Base-by-base conservation (phyloP, 768 basidiomycete genomes). In the Podaxis pistillaris region DNA sequence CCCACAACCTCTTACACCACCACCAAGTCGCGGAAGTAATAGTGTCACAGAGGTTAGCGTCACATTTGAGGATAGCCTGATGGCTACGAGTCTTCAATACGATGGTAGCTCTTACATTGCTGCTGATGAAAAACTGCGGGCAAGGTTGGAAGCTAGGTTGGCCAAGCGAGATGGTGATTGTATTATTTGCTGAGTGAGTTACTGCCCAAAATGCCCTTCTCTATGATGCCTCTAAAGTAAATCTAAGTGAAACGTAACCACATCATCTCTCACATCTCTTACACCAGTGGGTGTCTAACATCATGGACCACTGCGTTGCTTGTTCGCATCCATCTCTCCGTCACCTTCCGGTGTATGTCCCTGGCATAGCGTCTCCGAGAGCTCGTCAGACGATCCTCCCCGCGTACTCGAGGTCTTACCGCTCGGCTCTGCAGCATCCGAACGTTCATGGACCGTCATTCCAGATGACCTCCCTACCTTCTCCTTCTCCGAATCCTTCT, bases 161-260 rank as follows among this genome's bases (percentile, higher is more conserved):
- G 73, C 66, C 15, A 78, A 74, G 57, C 72, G 71, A 15, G 80
- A 82, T 12, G 61, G 71, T 17, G 81, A 82, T 1, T 83, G 83
- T 64, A 69, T 80, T 5, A 78, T 84, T 53, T 82, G 79, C 54
- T 84, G 60, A 70, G 52, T 53, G 11, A 44, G 51, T 54, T 9
- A n/a, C 8, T 24, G 26, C 13, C 17, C 28, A 24, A 30, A n/a
- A 17, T 33, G 2, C n/a, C 8, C 2, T 30, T 40, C 7, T n/a
- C 50, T n/a, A 57, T 57, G 2, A 46, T 1, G 85, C 83, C 63
- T 89, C 83, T 62, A 90, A 75, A 41, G 86, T 77, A 72, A 90
- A 91, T 2, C 90, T 75, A 3, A 75, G 70, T 44, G 78, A 28
- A 33, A 33, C 30, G 72, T 71, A 90, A 87, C 1, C 89, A 89